These are phyloP conservation scores for Colletotrichum sp. DNA, from an alignment of 2,329 filamentous ascomycete genomes.

Conservation along the genomic window DNA sequence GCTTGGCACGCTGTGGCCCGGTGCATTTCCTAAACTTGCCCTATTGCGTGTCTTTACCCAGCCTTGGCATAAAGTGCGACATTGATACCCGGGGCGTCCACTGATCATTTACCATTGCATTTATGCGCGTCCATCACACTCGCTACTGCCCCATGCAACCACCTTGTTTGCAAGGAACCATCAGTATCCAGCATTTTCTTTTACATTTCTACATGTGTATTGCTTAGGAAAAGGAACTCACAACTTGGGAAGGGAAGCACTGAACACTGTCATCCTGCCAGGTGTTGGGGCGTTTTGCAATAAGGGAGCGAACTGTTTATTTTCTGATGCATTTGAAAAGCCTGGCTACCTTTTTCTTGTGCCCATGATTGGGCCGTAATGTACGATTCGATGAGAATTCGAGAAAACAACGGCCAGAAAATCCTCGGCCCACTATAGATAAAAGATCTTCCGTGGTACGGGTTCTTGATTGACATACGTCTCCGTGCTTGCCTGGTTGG, in stretches of 20 bases:
- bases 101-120: background rate
- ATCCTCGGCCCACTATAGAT: background rate
- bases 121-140: background rate
- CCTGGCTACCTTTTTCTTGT: background rate
- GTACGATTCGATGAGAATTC: conserved; percentile 7
- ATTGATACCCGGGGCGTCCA: conserved; percentile 9
- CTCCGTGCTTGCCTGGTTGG: background rate
- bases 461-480: background rate
- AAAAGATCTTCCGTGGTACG: background rate
- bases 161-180: background rate
- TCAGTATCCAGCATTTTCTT: background rate
- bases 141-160: background rate
- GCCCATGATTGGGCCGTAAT: background rate
- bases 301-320: conserved; percentile 9
- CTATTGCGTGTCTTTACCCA: background rate
- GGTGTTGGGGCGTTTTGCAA: conserved; percentile 15
- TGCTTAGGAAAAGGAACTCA: background rate
- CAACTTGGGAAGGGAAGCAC: background rate
- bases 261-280: background rate
- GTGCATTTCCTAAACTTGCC: background rate
- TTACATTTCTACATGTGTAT: background rate
- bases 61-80: background rate
- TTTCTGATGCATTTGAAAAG: conserved; percentile 1
- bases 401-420: background rate
- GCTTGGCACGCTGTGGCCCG: background rate